Evolutionary conservation across 805 yeast species (phyloP).

Genomic region (Clavispora santaluciae): DNA sequence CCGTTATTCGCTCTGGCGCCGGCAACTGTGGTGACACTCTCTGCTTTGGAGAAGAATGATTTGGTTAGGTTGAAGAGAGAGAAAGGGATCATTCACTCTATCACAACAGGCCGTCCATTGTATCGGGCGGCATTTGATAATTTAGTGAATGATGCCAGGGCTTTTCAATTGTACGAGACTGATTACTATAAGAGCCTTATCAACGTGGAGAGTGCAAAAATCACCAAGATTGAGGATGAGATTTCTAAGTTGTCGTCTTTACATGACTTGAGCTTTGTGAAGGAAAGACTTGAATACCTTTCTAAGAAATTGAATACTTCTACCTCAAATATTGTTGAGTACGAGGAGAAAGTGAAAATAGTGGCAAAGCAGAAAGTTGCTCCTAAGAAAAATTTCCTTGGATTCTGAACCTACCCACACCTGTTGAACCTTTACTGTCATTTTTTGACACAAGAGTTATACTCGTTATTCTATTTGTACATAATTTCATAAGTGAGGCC

Average conservation of each 20-base stretch:
- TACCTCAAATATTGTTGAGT: constrained; percentile 38
- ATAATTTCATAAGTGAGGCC: constrained; percentile 10
- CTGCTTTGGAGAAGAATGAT: constrained; percentile 75
- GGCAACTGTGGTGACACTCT: constrained; percentile 42
- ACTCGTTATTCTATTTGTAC: not conserved
- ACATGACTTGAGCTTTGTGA: constrained; percentile 50
- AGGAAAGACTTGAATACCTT: constrained; percentile 60
- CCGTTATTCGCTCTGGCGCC: constrained; percentile 59
- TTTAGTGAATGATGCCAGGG: constrained; percentile 51
- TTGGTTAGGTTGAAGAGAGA: constrained; percentile 67
- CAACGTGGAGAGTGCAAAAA: constrained; percentile 55
- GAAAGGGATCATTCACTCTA: constrained; percentile 64
- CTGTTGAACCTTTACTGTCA: too few relatives aligned
- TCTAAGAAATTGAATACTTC: constrained; percentile 61
- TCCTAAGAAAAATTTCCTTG: constrained; percentile 9
- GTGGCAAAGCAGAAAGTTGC: constrained; percentile 8
- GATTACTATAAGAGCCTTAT: constrained; percentile 53
- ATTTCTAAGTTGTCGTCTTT: constrained; percentile 52
- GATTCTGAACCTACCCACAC: constrained; percentile 5
- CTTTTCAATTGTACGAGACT: constrained; percentile 60
- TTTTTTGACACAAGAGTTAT: too few relatives aligned
- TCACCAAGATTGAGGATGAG: constrained; percentile 67
- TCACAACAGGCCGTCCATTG: constrained; percentile 80
- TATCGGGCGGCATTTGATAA: constrained; percentile 73
- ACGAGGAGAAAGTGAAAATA: constrained; percentile 25